phyloP scores from a whole-genome alignment of 352 stramenopile species.

The Plasmopara muralis region DNA sequence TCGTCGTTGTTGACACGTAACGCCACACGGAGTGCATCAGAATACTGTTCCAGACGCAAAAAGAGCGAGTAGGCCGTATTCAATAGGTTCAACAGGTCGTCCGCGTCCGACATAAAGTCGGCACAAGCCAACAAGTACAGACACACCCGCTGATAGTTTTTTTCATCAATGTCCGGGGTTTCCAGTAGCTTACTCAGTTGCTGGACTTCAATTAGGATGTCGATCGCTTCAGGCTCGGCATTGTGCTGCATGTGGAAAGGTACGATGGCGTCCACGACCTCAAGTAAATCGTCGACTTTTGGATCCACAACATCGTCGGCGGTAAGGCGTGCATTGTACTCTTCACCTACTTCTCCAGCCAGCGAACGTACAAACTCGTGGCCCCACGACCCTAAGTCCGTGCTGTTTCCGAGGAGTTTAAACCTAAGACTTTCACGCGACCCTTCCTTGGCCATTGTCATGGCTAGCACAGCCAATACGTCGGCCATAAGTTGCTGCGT shows the following conservation, averaged over 20 bases:
- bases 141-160: constrained; percentile 98
- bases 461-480: constrained; percentile 92
- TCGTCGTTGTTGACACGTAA: constrained; percentile 87
- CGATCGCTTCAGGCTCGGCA: constrained; percentile 97
- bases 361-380: constrained; percentile 98
- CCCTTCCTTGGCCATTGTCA: constrained; percentile 97
- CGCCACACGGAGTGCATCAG: constrained; percentile 95
- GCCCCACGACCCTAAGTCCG: constrained; percentile 93
- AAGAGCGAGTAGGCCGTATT: constrained; percentile 95
- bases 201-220: constrained; percentile 99
- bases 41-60: constrained; percentile 89
- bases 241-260: constrained; percentile 99
- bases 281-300: constrained; percentile 89
- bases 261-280: constrained; percentile 97
- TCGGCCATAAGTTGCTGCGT: constrained; percentile 83
- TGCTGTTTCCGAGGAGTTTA: constrained; percentile 89
- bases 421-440: constrained; percentile 83
- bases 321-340: constrained; percentile 77
- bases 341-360: constrained; percentile 95
- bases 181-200: constrained; percentile 92
- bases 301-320: constrained; percentile 41
- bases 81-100: constrained; percentile 91
- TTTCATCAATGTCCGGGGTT: constrained; percentile 93
- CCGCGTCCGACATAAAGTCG: constrained; percentile 98
- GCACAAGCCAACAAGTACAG: constrained; percentile 97